phyloP scores from a whole-genome alignment of 805 yeast species.

The Pichia sporocuriosa region DNA sequence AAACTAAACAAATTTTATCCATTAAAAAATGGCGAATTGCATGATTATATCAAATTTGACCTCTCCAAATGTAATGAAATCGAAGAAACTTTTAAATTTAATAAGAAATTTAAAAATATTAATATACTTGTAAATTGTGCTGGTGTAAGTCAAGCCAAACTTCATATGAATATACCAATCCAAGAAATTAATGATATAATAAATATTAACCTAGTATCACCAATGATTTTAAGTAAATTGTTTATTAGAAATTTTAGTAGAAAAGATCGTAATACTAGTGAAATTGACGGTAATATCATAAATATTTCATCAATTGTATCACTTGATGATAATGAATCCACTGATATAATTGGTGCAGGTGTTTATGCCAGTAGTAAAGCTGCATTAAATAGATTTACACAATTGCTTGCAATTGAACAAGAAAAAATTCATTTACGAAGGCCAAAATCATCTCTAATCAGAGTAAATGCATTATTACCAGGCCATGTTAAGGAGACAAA shows the following conservation, averaged over 20 bases:
- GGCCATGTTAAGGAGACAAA: constrained; percentile 62
- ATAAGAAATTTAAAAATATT: constrained; percentile 28
- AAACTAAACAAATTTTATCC: constrained; percentile 18
- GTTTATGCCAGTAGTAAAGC: constrained; percentile 68
- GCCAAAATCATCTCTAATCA: constrained; percentile 37
- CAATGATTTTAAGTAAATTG: constrained; percentile 52
- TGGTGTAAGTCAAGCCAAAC: constrained; percentile 52
- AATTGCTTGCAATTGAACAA: constrained; percentile 53
- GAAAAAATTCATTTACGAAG: background rate
- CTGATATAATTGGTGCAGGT: constrained; percentile 49
- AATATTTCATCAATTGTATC: constrained; percentile 65
- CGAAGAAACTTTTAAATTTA: constrained; percentile 11
- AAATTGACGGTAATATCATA: too few relatives aligned
- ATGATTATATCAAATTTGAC: constrained; percentile 32
- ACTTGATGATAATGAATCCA: constrained; percentile 18
- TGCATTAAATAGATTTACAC: constrained; percentile 59
- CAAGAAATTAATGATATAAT: constrained; percentile 41
- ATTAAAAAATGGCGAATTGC: constrained; percentile 14
- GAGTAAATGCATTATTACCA: constrained; percentile 64
- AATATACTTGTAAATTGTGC: constrained; percentile 58
- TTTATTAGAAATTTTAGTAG: constrained; percentile 7
- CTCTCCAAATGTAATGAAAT: constrained; percentile 19
- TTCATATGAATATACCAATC: constrained; percentile 39
- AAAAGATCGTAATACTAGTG: too few relatives aligned
- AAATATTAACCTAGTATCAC: constrained; percentile 50